Conservation (phyloP, 2,329 filamentous ascomycete genomes). For the Hysterium pulicare region DNA sequence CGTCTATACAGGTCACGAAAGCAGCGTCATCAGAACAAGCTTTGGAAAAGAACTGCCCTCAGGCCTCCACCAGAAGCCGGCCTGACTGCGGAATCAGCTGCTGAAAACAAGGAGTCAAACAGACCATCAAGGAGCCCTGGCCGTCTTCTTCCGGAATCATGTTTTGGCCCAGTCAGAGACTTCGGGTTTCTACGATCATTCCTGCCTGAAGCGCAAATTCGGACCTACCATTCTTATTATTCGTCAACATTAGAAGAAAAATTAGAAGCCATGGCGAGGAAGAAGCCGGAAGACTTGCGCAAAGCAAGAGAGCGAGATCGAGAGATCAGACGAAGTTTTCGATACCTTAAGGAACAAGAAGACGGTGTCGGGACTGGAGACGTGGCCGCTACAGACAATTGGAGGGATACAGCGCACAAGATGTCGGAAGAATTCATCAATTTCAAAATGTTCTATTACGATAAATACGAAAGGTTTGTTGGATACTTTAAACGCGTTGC, state of each 20-base stretch:
- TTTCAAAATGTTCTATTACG: conserved; percentile 57
- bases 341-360: conserved; percentile 44
- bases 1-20: conserved; percentile 27
- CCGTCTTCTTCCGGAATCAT: not conserved
- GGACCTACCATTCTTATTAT: not conserved
- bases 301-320: conserved; percentile 31
- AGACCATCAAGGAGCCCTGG: not conserved
- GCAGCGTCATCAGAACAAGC: conserved; percentile 14
- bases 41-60: not conserved
- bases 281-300: conserved; percentile 41
- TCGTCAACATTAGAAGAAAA: conserved; percentile 21
- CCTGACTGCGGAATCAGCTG: not conserved
- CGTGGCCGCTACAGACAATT: conserved; percentile 50
- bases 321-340: conserved; percentile 39
- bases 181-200: not conserved
- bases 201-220: not conserved
- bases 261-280: conserved; percentile 11
- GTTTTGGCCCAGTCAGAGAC: too few relatives aligned
- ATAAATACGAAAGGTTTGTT: conserved; percentile 44
- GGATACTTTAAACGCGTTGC: conserved; percentile 34
- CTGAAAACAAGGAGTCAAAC: not conserved
- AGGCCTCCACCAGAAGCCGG: not conserved
- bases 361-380: conserved; percentile 48
- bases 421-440: conserved; percentile 59
- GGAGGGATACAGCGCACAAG: conserved; percentile 57